A percentile compares a stretch with the other conserved stretches of the same genome.
Conservation (phyloP, 805 yeast genomes). For the Ogataea saltuana region DNA sequence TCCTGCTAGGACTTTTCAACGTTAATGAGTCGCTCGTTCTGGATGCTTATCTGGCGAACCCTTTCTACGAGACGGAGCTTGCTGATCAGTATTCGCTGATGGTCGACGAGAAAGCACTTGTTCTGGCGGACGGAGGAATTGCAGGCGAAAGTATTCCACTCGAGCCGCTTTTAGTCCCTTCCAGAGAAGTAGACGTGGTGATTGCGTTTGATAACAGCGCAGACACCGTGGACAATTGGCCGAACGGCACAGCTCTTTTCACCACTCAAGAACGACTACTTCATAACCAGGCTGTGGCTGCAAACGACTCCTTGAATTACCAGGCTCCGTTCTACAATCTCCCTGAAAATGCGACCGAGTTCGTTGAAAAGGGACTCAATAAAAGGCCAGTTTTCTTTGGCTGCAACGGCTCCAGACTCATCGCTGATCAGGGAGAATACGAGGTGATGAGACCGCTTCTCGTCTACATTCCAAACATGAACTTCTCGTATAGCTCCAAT, state of each 20-base stretch:
- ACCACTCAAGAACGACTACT: slow-evolving; percentile 52
- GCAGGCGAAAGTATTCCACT: slow-evolving; percentile 60
- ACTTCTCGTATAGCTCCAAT: slow-evolving; percentile 60
- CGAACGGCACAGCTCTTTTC: slow-evolving; percentile 60
- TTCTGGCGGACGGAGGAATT: slow-evolving; percentile 37
- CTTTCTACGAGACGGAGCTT: slow-evolving; percentile 39
- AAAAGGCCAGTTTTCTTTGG: slow-evolving; percentile 77
- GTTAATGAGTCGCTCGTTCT: slow-evolving; percentile 47
- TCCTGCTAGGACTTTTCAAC: slow-evolving; percentile 38
- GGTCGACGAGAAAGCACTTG: slow-evolving; percentile 17
- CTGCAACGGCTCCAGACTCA: slow-evolving; percentile 60
- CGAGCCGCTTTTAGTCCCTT: slow-evolving; percentile 59
- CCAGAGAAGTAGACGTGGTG: slow-evolving; percentile 59
- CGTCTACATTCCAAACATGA: slow-evolving; percentile 71
- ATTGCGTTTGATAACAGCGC: slow-evolving; percentile 66
- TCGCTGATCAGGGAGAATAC: slow-evolving; percentile 38
- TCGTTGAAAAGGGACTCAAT: slow-evolving; percentile 57
- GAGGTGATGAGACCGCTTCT: slow-evolving; percentile 61
- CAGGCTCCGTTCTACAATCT: slow-evolving; percentile 61
- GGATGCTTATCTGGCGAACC: slow-evolving; percentile 44
- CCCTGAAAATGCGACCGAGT: slow-evolving; percentile 58
- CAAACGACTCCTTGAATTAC: slow-evolving; percentile 37
- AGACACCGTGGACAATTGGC: slow-evolving; percentile 60
- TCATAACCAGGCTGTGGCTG: slow-evolving; percentile 37
- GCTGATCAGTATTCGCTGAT: slow-evolving; percentile 35